These are phyloP conservation scores for Lactarius psammicola DNA, from an alignment of 768 basidiomycete species.

Conservation along the genomic window DNA sequence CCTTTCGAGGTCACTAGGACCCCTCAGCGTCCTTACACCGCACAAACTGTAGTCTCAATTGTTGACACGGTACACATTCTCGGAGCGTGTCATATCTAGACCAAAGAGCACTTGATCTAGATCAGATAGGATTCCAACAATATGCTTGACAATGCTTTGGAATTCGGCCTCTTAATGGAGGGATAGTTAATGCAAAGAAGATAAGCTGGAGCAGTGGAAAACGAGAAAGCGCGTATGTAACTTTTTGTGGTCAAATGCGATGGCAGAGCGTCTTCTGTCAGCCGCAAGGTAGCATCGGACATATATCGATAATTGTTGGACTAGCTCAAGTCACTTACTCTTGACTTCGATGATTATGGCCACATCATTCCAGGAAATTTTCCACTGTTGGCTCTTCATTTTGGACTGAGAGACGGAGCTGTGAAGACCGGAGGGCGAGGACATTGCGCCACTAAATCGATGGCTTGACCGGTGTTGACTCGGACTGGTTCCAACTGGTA, in stretches of 20 bases:
- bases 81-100: background rate
- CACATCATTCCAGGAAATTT: background rate
- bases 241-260: background rate
- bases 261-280: background rate
- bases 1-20: too few species aligned
- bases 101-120: background rate
- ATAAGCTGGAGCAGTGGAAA: background rate
- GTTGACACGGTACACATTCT: background rate
- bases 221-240: background rate
- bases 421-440: background rate
- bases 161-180: background rate
- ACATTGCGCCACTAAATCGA: background rate
- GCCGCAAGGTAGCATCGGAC: background rate
- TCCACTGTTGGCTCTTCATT: background rate
- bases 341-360: background rate
- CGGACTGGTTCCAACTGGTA: too few species aligned
- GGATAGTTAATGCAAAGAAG: background rate
- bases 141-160: background rate
- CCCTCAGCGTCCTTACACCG: too few species aligned
- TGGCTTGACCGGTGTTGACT: too few species aligned
- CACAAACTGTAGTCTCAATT: background rate
- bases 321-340: rapidly evolving
- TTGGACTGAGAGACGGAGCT: background rate
- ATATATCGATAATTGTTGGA: background rate
- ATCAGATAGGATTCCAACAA: conserved; percentile 1